A percentile compares a stretch with the other conserved stretches of the same genome.
Conservation (phyloP, 2,329 filamentous ascomycete species). For the Neonectria magnoliae region DNA sequence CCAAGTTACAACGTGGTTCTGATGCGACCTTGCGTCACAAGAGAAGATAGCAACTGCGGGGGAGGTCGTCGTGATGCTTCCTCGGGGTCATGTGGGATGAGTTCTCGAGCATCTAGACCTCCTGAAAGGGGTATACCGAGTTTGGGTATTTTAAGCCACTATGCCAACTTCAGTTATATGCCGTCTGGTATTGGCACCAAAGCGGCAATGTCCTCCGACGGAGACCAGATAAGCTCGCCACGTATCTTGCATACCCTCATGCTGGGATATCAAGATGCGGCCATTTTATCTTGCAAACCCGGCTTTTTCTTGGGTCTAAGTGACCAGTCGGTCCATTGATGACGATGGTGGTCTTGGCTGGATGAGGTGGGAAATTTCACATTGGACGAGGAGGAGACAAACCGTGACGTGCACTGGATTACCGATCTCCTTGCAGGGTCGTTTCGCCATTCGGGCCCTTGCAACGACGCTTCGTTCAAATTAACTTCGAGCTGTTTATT, state of each 20-base stretch:
- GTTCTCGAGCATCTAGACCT: background rate
- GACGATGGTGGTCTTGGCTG: background rate
- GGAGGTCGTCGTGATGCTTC: constrained; percentile 1
- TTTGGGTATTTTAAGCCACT: constrained; percentile 5
- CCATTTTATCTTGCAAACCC: background rate
- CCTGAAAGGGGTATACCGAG: constrained; percentile 13
- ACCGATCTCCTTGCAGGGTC: background rate
- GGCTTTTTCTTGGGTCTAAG: background rate
- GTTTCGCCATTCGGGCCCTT: background rate
- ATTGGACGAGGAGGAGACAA: background rate
- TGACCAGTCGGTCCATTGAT: background rate
- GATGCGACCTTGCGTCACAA: constrained; percentile 25
- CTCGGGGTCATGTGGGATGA: constrained; percentile 12
- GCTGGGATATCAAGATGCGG: background rate
- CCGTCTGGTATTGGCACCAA: constrained; percentile 4
- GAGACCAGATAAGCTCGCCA: constrained; percentile 13
- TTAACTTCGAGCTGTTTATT: background rate
- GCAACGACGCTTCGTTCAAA: background rate
- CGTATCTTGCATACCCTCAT: background rate
- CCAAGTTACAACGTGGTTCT: constrained; percentile 9
- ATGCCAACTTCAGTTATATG: constrained; percentile 9
- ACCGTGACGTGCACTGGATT: background rate
- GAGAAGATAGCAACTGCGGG: constrained; percentile 11
- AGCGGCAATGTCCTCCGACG: constrained; percentile 13
- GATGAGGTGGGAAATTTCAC: background rate